Conservation (phyloP, 1,284 basidiomycete genomes). For the Cystobasidiaceae sp. region DNA sequence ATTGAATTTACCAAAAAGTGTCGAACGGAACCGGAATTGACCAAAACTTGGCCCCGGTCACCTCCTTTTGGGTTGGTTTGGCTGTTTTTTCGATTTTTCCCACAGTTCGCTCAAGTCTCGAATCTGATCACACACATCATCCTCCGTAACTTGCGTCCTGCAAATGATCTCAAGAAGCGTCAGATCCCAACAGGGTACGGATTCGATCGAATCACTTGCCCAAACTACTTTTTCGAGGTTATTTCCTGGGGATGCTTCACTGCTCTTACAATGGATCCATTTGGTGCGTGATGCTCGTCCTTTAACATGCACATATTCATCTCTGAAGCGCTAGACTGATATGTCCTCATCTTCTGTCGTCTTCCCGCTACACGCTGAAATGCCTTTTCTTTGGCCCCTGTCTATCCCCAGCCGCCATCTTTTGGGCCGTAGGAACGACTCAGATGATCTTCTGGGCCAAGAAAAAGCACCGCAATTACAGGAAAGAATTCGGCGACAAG, state of each 20-base stretch:
- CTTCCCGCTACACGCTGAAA: neutral
- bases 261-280: constrained; percentile 71
- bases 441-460: constrained; percentile 86
- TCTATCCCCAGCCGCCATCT: constrained; percentile 59
- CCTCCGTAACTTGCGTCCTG: constrained; percentile 68
- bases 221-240: constrained; percentile 93
- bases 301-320: too few relatives aligned
- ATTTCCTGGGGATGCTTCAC: constrained; percentile 70
- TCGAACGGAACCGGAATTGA: too few relatives aligned
- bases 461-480: constrained; percentile 87
- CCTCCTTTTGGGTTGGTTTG: too few relatives aligned
- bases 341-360: too few relatives aligned
- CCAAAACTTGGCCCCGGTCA: too few relatives aligned
- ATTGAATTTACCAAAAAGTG: too few relatives aligned
- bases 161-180: constrained; percentile 70
- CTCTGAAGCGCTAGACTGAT: too few relatives aligned
- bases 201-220: constrained; percentile 77
- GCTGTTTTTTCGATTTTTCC: too few relatives aligned
- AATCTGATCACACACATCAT: constrained; percentile 81
- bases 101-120: constrained; percentile 80
- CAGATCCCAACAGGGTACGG: constrained; percentile 79
- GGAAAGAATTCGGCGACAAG: constrained; percentile 77
- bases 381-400: neutral
- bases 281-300: too few relatives aligned
- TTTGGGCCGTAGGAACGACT: constrained; percentile 60